phyloP scores from a whole-genome alignment of 2,329 filamentous ascomycete species.

The Phaeophleospora eucalypticola region DNA sequence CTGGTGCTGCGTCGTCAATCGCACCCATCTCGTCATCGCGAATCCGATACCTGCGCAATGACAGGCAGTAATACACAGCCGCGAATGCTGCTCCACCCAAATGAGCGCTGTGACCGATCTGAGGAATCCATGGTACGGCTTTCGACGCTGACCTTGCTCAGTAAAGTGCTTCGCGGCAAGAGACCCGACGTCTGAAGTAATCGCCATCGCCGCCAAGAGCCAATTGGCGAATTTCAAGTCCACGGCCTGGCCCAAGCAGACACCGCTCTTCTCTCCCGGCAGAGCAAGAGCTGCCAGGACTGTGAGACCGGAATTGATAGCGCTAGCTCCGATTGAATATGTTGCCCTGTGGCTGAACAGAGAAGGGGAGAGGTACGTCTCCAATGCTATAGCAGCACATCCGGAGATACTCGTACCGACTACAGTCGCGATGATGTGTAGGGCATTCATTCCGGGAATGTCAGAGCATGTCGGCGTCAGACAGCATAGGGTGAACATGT shows the following conservation, averaged over 20 bases:
- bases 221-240: conserved; percentile 1
- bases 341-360: too few relatives aligned
- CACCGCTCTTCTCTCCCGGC: not conserved
- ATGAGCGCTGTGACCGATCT: conserved; percentile 9
- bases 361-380: too few relatives aligned
- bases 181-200: not conserved
- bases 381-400: too few relatives aligned
- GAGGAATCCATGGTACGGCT: too few relatives aligned
- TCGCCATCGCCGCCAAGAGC: not conserved
- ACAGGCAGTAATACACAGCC: conserved; percentile 6
- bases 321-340: conserved; percentile 5
- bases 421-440: too few relatives aligned
- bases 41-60: not conserved
- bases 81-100: conserved; percentile 10
- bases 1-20: not conserved
- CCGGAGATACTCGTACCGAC: too few relatives aligned
- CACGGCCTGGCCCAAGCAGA: not conserved
- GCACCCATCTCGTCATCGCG: not conserved
- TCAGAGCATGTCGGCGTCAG: too few relatives aligned
- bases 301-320: conserved; percentile 1
- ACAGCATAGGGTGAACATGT: too few relatives aligned
- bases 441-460: too few relatives aligned
- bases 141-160: too few relatives aligned
- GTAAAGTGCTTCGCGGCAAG: too few relatives aligned
- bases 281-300: conserved; percentile 1